Base-by-base conservation (phyloP, 2,329 filamentous ascomycete species). In the Verticillium tricorpus region DNA sequence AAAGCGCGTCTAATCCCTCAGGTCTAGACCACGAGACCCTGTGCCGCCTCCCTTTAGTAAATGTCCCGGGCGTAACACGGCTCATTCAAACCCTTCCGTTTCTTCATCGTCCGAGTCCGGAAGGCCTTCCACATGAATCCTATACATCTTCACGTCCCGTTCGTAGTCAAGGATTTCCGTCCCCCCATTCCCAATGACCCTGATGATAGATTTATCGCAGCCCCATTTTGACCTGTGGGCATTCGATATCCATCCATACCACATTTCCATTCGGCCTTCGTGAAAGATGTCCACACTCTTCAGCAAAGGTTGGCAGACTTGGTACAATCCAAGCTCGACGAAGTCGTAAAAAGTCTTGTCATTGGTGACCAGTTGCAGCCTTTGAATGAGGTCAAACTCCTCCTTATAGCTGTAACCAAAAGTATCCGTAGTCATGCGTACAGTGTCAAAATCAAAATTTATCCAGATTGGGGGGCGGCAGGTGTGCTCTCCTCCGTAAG, bases 211-310 rank as follows among this genome's bases (percentile, higher is more conserved):
- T 1, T 6, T 56, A 3, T 56, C 28, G 34, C 54, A 56, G 54
- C 54, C 54, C 54, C 54, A 56, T 32, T 56, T 28, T 31, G 22
- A 14, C 22, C 1, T 31, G 2, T 32, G 15, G 28, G 54, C 25
- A n/a, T n/a, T 32, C 7, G 15, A 31, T 28, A 56, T 31, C 54
- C 31, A 32, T 32, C 54, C 54, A 34, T 56, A 56, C 54, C 54
- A 56, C 22, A n/a, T 31, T 28, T 32, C 31, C 25, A 56, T 56
- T 28, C 31, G 25, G 54, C 54, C 54, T 28, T 28, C 25, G 28
- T 56, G 54, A 32, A 31, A 56, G 28, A 56, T 56, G 15, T 56
- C 54, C 54, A 56, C 54, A n/a, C 54, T 56, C 17, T 56, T 56
- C 25, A 56, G 54, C 9, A 28, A 32, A 19, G 54, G 54, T 32